phyloP scores from a whole-genome alignment of 345 rosid species.

The Clarkia xantiana region DNA sequence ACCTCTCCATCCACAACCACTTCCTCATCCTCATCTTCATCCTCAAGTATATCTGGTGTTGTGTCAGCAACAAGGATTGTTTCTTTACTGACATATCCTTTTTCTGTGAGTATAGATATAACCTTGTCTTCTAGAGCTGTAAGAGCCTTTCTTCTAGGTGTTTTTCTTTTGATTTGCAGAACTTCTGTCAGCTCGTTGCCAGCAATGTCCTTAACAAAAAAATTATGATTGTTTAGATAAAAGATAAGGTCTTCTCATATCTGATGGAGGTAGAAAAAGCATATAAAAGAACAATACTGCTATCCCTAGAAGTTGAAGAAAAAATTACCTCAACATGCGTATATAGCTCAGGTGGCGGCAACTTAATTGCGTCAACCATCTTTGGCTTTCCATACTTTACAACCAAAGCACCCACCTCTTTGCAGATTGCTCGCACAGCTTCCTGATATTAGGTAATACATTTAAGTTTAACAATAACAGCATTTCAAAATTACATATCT shows the following conservation, averaged over 20 bases:
- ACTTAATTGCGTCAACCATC: constrained; percentile 77
- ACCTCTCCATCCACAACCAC: constrained; percentile 94
- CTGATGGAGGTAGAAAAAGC: too few species aligned
- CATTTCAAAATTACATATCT: too few species aligned
- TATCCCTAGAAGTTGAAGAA: too few species aligned
- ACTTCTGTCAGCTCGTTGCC: constrained; percentile 61
- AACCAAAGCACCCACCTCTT: constrained; percentile 58
- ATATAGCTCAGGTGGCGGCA: constrained; percentile 78
- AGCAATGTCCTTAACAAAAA: constrained; percentile 54
- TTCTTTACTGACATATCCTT: constrained; percentile 69
- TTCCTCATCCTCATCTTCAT: constrained; percentile 97
- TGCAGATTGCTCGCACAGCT: constrained; percentile 72
- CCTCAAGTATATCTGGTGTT: constrained; percentile 54
- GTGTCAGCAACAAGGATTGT: constrained; percentile 35
- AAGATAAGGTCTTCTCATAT: too few species aligned
- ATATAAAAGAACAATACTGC: too few species aligned
- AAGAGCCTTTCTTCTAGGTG: constrained; percentile 86
- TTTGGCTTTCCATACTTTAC: constrained; percentile 77
- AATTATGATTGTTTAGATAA: too few species aligned
- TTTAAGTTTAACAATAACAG: too few species aligned
- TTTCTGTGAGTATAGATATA: constrained; percentile 59
- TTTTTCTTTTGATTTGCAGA: constrained; percentile 67
- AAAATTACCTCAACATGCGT: constrained; percentile 65
- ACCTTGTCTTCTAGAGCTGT: constrained; percentile 70
- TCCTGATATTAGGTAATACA: constrained; percentile 36